Evolutionary conservation across 2,329 filamentous ascomycete species (phyloP), one percentile per base, ranked within the genome.

Genomic region (Colletotrichum horii): DNA sequence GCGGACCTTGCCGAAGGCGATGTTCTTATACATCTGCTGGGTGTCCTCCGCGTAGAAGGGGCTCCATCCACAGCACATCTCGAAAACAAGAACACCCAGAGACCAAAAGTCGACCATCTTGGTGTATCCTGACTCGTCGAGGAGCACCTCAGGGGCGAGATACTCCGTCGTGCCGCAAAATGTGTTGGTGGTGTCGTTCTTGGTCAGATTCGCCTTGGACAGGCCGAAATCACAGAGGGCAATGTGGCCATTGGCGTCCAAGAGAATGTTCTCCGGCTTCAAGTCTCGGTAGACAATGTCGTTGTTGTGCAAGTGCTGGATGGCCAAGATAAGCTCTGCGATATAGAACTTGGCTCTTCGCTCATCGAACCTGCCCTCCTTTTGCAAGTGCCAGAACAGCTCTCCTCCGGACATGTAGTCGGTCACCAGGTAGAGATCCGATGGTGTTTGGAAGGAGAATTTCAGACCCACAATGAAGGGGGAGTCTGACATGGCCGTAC

Each of bases 101-200:
- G 97, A 99, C 97, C 97, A 99, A 84, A 98, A 99, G 84, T 99
- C 97, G 8, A 99, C 97, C 97, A 99, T 98, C 87, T 98, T 98
- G 70, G 97, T 98, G 85, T 99, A 99, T 38, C 97, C 97, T 81
- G 96, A 95, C 87, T 99, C 97, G 80, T 99, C 97, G 60, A 99
- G 88, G 16, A 99, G 89, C 4, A 98, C 97, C 83, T 99, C 97
- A 0, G 97, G 97, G 0, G 97, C 97, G 24, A 99, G 90, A 82
- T 99, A 99, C 84, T 99, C 97, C 0, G 97, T 99, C 2, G 97
- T 99, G 77, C 97, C 97, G 83, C 97, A 99, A 85, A 99, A 99
- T 1, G 97, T 99, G 85, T 98, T 99, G 68, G 97, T 99, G 0
- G 97, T 99, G 78, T 97, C 96, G 82, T 98, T 97, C 85, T 98